Evolutionary conservation across 148 eudicot species (phyloP).

Genomic region (Chenopodium album): DNA sequence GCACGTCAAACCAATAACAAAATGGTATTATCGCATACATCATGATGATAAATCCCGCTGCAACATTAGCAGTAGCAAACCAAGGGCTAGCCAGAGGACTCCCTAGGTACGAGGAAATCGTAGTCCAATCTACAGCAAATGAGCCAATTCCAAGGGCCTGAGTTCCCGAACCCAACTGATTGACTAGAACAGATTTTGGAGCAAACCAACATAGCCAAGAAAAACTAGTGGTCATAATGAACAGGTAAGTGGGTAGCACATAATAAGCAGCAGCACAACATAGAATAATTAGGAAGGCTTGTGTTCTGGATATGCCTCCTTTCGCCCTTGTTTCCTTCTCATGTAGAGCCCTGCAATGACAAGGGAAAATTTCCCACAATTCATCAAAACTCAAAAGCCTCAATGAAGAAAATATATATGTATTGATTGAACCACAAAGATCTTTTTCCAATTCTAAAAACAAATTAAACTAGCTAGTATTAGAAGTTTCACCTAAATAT

Average conservation of each 20-base stretch:
- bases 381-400: neutral
- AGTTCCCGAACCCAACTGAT: constrained; percentile 83
- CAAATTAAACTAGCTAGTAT: neutral
- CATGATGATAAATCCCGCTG: constrained; percentile 57
- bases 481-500: constrained; percentile 56
- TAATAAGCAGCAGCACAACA: constrained; percentile 66
- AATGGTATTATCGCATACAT: constrained; percentile 68
- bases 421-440: neutral
- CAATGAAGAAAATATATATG: neutral
- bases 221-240: constrained; percentile 58
- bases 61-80: constrained; percentile 91
- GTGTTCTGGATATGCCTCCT: constrained; percentile 59
- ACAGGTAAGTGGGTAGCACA: constrained; percentile 69
- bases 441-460: neutral
- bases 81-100: constrained; percentile 98
- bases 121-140: constrained; percentile 80
- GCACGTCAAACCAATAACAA: constrained; percentile 58
- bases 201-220: constrained; percentile 92
- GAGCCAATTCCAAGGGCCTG: constrained; percentile 79
- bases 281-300: constrained; percentile 71
- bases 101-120: constrained; percentile 71
- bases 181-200: constrained; percentile 58
- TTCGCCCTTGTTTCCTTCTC: constrained; percentile 63
- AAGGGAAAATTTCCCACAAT: neutral
- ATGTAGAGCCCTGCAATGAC: constrained; percentile 73